Evolutionary conservation across 345 rosid species (phyloP).

Genomic region (Camelina laxa): DNA sequence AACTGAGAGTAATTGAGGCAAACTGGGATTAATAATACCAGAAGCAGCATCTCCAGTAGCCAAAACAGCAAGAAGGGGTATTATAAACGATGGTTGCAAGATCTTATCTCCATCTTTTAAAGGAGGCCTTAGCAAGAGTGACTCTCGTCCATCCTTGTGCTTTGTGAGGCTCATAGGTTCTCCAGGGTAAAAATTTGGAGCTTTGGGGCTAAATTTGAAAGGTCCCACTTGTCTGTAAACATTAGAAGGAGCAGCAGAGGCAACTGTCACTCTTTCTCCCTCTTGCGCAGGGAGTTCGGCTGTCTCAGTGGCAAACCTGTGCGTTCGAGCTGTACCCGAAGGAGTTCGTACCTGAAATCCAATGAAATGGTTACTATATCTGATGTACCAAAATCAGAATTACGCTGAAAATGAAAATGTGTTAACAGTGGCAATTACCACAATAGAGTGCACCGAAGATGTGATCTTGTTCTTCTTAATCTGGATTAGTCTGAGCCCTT

Average conservation of each 20-base stretch:
- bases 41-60: slow-evolving; percentile 96
- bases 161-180: slow-evolving; percentile 93
- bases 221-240: slow-evolving; percentile 83
- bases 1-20: slow-evolving; percentile 83
- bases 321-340: slow-evolving; percentile 83
- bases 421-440: slow-evolving; percentile 55
- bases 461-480: slow-evolving; percentile 68
- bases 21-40: slow-evolving; percentile 77
- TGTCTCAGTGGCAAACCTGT: slow-evolving; percentile 91
- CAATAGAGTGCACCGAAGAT: slow-evolving; percentile 86
- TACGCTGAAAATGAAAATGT: background rate
- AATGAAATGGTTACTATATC: slow-evolving; percentile 8
- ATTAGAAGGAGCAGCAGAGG: slow-evolving; percentile 82
- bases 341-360: slow-evolving; percentile 77
- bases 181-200: slow-evolving; percentile 75
- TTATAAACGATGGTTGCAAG: slow-evolving; percentile 64
- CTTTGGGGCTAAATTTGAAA: slow-evolving; percentile 77
- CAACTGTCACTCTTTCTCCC: slow-evolving; percentile 91
- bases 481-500: slow-evolving; percentile 82
- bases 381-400: background rate
- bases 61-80: slow-evolving; percentile 74
- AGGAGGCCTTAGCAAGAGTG: slow-evolving; percentile 73
- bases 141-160: slow-evolving; percentile 76
- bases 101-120: slow-evolving; percentile 62
- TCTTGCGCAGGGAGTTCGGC: slow-evolving; percentile 94